phyloP scores from a whole-genome alignment of 352 stramenopile species.

The Globisporangium lucens region DNA sequence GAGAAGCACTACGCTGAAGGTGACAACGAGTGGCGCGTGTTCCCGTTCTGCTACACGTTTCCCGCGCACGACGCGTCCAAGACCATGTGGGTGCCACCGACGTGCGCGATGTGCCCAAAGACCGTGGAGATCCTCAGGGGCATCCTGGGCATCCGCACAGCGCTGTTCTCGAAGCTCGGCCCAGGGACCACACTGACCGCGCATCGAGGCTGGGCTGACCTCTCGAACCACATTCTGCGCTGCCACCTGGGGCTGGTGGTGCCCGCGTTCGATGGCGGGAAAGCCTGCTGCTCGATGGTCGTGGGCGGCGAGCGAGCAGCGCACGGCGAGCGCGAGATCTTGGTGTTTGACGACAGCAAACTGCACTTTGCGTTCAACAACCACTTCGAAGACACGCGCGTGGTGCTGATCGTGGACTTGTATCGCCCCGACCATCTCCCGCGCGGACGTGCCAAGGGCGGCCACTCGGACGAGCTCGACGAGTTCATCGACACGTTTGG shows the following conservation, averaged over 20 bases:
- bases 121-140: conserved; percentile 65
- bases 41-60: conserved; percentile 91
- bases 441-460: conserved; percentile 70
- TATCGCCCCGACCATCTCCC: conserved; percentile 80
- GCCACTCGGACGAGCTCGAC: conserved; percentile 87
- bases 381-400: conserved; percentile 55
- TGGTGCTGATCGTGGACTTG: conserved; percentile 88
- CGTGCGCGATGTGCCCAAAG: conserved; percentile 72
- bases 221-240: conserved; percentile 88
- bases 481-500: conserved; percentile 86
- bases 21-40: conserved; percentile 80
- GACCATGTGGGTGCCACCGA: conserved; percentile 77
- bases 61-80: conserved; percentile 82
- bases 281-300: conserved; percentile 72
- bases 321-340: conserved; percentile 72
- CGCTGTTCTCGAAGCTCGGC: conserved; percentile 89
- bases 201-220: conserved; percentile 85
- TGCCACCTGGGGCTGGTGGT: conserved; percentile 76
- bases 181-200: conserved; percentile 67
- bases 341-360: conserved; percentile 92
- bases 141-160: conserved; percentile 74
- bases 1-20: conserved; percentile 81
- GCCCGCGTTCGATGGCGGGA: conserved; percentile 47
- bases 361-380: conserved; percentile 87
- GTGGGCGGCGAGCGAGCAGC: conserved; percentile 65